These are phyloP conservation scores for Acanthamoeba culbertsoni DNA, from an alignment of 208 protist species.

Conservation along the genomic window DNA sequence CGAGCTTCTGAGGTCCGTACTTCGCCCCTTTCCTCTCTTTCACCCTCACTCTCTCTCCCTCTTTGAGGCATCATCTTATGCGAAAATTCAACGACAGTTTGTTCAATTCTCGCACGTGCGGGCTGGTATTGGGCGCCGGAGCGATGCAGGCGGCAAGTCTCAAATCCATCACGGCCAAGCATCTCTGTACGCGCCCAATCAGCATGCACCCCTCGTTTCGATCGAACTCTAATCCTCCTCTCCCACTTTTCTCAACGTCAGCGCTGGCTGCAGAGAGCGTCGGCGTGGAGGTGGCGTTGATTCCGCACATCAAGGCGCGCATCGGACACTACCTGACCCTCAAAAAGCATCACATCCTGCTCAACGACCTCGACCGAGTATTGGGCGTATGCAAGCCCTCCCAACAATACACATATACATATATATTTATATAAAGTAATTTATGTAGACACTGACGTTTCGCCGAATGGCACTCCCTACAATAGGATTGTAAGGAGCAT, in stretches of 20 bases:
- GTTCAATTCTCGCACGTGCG: conserved; percentile 71
- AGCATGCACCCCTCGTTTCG: too few species aligned
- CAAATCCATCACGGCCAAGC: conserved; percentile 79
- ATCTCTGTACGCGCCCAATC: conserved; percentile 67
- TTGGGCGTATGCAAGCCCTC: background rate
- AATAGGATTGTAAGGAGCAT: conserved; percentile 73
- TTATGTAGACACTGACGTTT: too few species aligned
- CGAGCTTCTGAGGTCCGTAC: conserved; percentile 60
- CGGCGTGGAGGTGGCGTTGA: background rate
- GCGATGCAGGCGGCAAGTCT: conserved; percentile 73
- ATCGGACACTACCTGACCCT: background rate
- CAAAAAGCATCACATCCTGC: conserved; percentile 60
- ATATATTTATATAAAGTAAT: background rate
- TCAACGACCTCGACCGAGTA: conserved; percentile 64
- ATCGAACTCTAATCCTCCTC: too few species aligned
- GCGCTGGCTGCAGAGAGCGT: conserved; percentile 20
- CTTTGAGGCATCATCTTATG: too few species aligned
- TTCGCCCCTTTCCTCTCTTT: background rate
- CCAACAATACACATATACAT: too few species aligned
- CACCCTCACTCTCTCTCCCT: background rate
- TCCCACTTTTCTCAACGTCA: too few species aligned
- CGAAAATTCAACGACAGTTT: background rate
- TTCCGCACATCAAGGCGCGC: conserved; percentile 46
- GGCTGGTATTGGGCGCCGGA: conserved; percentile 72
- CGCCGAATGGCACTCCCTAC: background rate